Percentiles rank a stretch among this genome's conserved stretches.
Evolutionary conservation across 2,329 filamentous ascomycete genomes (phyloP).

Genomic region (Drechslerella dactyloides): DNA sequence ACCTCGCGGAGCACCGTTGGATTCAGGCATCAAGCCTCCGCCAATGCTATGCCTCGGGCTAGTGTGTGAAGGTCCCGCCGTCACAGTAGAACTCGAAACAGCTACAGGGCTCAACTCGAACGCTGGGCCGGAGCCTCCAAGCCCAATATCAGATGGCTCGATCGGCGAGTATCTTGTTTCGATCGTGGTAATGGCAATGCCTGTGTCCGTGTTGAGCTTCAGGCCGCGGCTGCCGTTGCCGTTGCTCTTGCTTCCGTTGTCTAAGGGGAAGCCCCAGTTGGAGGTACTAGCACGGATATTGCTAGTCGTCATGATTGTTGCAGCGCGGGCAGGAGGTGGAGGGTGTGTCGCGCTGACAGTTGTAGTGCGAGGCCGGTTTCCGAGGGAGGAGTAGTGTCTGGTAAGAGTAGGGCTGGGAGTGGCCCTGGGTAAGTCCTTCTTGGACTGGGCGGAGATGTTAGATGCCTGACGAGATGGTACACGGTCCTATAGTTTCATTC

Average conservation of each 20-base stretch:
- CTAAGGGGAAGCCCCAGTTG: slow-evolving; percentile 47
- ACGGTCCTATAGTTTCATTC: slow-evolving; percentile 21
- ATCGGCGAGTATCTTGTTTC: slow-evolving; percentile 44
- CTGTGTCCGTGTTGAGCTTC: slow-evolving; percentile 24
- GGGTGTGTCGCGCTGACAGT: slow-evolving; percentile 19
- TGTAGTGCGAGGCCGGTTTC: slow-evolving; percentile 19
- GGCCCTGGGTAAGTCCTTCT: slow-evolving; percentile 12
- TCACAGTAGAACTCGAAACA: neutral
- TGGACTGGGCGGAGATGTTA: slow-evolving; percentile 24
- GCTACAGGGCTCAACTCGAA: slow-evolving; percentile 39
- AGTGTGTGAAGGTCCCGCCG: neutral
- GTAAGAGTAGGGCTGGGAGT: slow-evolving; percentile 17
- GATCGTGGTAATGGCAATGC: slow-evolving; percentile 38
- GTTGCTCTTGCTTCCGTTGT: slow-evolving; percentile 7
- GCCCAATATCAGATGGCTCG: slow-evolving; percentile 10
- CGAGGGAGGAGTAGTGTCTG: slow-evolving; percentile 34
- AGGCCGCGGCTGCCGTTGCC: slow-evolving; percentile 7
- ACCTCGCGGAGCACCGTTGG: slow-evolving; percentile 17
- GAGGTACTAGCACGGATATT: slow-evolving; percentile 14
- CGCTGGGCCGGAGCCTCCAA: slow-evolving; percentile 27
- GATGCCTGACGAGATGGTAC: slow-evolving; percentile 34
- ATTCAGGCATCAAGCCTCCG: slow-evolving; percentile 29
- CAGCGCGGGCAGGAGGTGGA: slow-evolving; percentile 9
- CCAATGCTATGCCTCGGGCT: slow-evolving; percentile 39
- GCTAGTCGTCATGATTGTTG: neutral